phyloP scores from a whole-genome alignment of 1,284 basidiomycete genomes.

The Athelia psychrophila region DNA sequence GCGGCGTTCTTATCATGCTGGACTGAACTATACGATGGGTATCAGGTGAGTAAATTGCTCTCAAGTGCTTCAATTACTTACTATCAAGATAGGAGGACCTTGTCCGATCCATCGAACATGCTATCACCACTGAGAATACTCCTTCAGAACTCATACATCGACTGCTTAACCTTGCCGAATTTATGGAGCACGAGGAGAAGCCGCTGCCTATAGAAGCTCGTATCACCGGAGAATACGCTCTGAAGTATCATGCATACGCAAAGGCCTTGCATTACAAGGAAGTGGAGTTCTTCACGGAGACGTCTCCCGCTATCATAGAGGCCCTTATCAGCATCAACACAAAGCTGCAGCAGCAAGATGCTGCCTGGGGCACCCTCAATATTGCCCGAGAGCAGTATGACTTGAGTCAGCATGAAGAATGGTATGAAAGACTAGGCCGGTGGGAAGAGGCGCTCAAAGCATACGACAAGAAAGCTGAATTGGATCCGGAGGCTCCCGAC shows the following conservation, averaged over 20 bases:
- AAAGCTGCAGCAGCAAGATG: slow-evolving; percentile 94
- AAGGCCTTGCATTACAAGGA: slow-evolving; percentile 99
- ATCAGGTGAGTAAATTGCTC: slow-evolving; percentile 64
- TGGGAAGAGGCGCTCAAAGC: slow-evolving; percentile 95
- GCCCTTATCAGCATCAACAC: slow-evolving; percentile 97
- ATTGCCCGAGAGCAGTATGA: slow-evolving; percentile 87
- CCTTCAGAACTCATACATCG: slow-evolving; percentile 94
- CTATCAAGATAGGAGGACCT: slow-evolving; percentile 74
- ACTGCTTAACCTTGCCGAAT: slow-evolving; percentile 95
- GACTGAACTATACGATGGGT: slow-evolving; percentile 94
- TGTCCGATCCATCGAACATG: slow-evolving; percentile 86
- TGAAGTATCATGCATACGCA: slow-evolving; percentile 94
- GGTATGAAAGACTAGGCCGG: slow-evolving; percentile 95
- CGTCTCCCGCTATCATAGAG: slow-evolving; percentile 87
- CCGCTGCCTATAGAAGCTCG: slow-evolving; percentile 92
- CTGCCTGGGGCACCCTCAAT: slow-evolving; percentile 91
- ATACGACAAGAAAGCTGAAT: slow-evolving; percentile 78
- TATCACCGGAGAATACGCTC: slow-evolving; percentile 91
- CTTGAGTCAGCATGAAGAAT: slow-evolving; percentile 89
- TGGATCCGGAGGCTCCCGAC: slow-evolving; percentile 70
- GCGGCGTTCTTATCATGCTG: slow-evolving; percentile 98
- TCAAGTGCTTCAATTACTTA: slow-evolving; percentile 6
- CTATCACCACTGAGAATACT: slow-evolving; percentile 78
- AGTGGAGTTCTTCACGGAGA: slow-evolving; percentile 93
- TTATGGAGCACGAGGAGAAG: slow-evolving; percentile 99